Evolutionary conservation across 1,284 basidiomycete genomes (phyloP).

Genomic region (Chalciporus sp.): DNA sequence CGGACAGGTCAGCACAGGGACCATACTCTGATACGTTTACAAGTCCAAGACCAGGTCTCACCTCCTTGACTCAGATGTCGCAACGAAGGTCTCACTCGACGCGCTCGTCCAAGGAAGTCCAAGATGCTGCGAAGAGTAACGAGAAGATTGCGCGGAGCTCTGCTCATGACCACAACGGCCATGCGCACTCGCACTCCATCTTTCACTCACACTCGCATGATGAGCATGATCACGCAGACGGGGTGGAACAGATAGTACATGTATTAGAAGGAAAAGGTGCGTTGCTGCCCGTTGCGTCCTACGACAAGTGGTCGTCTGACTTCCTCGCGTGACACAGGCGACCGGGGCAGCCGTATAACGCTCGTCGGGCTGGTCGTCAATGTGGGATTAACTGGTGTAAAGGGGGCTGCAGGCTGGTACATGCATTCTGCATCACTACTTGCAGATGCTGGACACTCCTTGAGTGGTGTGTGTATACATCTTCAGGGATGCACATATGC

Average conservation of each 20-base stretch:
- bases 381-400: slow-evolving; percentile 78
- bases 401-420: slow-evolving; percentile 85
- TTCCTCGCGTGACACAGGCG: slow-evolving; percentile 45
- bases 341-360: slow-evolving; percentile 83
- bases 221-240: slow-evolving; percentile 66
- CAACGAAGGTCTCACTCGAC: slow-evolving; percentile 39
- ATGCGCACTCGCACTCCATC: slow-evolving; percentile 51
- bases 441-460: slow-evolving; percentile 94
- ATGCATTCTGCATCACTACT: slow-evolving; percentile 91
- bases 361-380: slow-evolving; percentile 88
- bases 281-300: slow-evolving; percentile 22
- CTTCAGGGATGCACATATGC: not conserved
- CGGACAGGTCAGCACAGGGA: slow-evolving; percentile 13
- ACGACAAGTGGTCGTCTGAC: slow-evolving; percentile 5
- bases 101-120: slow-evolving; percentile 14
- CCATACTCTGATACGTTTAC: not conserved
- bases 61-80: slow-evolving; percentile 35
- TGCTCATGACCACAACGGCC: slow-evolving; percentile 14
- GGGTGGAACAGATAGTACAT: slow-evolving; percentile 73
- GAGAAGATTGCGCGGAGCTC: not conserved
- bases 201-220: slow-evolving; percentile 71
- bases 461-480: slow-evolving; percentile 66
- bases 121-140: not conserved
- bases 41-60: not conserved
- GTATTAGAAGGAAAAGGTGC: slow-evolving; percentile 68